Conservation (phyloP, 192 early-diverging fungal genomes). For the Dimargaris verticillata region DNA sequence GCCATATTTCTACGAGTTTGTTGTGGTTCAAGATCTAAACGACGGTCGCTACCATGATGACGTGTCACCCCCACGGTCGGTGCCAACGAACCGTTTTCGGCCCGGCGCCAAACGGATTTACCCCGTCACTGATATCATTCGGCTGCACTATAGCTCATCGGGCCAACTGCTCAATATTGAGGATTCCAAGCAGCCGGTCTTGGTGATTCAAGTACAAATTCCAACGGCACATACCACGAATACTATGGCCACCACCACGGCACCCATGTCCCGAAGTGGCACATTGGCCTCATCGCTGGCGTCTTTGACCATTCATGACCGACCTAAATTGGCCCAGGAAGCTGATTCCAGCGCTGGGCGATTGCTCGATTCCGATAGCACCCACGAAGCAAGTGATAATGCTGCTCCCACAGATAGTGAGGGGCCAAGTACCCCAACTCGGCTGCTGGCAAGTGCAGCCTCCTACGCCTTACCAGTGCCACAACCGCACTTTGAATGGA, state of each 20-base stretch:
- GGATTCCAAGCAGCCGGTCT: conserved; percentile 43
- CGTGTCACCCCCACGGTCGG: conserved; percentile 13
- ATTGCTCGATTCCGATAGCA: background rate
- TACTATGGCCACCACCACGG: conserved; percentile 12
- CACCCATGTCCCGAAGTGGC: background rate
- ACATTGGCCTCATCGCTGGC: conserved; percentile 6
- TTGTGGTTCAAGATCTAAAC: conserved; percentile 44
- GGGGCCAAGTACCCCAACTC: too few relatives aligned
- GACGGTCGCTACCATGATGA: conserved; percentile 67
- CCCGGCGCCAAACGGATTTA: conserved; percentile 26
- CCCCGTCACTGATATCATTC: conserved; percentile 25
- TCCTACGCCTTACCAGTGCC: too few relatives aligned
- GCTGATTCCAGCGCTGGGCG: background rate
- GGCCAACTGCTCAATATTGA: conserved; percentile 62
- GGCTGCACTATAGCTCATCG: conserved; percentile 56
- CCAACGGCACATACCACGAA: background rate
- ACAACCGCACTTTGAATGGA: conserved; percentile 11
- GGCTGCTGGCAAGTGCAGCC: too few relatives aligned
- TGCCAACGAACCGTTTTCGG: conserved; percentile 16
- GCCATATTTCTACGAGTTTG: conserved; percentile 26
- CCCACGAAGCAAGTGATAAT: too few relatives aligned
- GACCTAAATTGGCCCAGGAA: background rate
- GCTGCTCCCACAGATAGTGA: too few relatives aligned
- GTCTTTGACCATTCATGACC: background rate
- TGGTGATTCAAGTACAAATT: conserved; percentile 43